Evolutionary conservation across 2,329 filamentous ascomycete species (phyloP).

Genomic region (Monosporascus sp.): DNA sequence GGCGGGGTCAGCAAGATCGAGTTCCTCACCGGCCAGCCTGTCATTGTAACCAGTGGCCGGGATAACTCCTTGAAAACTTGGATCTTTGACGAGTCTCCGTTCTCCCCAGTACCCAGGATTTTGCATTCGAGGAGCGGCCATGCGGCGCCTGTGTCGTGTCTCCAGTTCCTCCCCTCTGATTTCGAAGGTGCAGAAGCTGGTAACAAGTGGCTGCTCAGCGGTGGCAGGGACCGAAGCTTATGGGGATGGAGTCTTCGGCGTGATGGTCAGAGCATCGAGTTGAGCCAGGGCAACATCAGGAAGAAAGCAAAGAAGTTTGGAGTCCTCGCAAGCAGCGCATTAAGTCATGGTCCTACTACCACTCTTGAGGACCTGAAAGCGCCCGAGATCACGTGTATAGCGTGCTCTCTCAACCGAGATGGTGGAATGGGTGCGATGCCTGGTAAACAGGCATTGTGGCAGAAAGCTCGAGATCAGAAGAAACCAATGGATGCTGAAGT

Average conservation of each 20-base stretch:
- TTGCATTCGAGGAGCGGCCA: conserved; percentile 86
- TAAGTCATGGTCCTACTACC: conserved; percentile 56
- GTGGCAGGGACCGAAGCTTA: conserved; percentile 81
- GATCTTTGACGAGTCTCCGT: conserved; percentile 92
- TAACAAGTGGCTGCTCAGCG: conserved; percentile 92
- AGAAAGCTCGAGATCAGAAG: conserved; percentile 63
- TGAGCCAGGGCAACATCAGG: conserved; percentile 84
- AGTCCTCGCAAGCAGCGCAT: conserved; percentile 54
- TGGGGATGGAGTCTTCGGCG: conserved; percentile 96
- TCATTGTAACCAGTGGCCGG: conserved; percentile 82
- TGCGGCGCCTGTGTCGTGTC: conserved; percentile 73
- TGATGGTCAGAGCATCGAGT: conserved; percentile 87
- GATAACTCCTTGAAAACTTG: conserved; percentile 94
- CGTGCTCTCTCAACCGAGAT: conserved; percentile 87
- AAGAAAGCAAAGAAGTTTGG: conserved; percentile 86
- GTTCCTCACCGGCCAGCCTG: conserved; percentile 82
- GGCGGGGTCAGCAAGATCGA: conserved; percentile 84
- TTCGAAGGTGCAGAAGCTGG: conserved; percentile 84
- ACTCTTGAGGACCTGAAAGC: conserved; percentile 76
- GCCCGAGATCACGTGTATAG: conserved; percentile 85
- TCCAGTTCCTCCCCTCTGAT: conserved; percentile 80
- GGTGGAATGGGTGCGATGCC: conserved; percentile 85
- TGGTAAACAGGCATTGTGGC: conserved; percentile 77
- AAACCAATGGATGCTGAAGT: conserved; percentile 63
- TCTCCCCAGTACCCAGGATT: conserved; percentile 78